Conservation (phyloP, 2,329 filamentous ascomycete genomes). For the Apiospora saccharicola region DNA sequence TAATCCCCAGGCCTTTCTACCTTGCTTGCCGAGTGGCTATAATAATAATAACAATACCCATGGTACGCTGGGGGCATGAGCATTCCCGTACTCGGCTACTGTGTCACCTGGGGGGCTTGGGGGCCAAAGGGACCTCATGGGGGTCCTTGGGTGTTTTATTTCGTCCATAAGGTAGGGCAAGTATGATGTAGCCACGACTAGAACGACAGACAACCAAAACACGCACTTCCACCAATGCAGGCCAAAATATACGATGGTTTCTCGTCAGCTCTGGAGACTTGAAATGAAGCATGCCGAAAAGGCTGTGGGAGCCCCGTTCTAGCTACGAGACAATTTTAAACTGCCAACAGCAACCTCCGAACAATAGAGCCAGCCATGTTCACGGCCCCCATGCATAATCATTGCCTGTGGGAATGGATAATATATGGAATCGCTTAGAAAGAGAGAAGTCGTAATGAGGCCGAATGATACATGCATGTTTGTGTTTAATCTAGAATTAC, state of each 20-base stretch:
- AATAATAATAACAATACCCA: not conserved
- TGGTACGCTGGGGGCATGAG: not conserved
- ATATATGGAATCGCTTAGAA: not conserved
- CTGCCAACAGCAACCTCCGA: conserved; percentile 2
- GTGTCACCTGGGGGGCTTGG: not conserved
- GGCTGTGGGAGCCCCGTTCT: conserved; percentile 13
- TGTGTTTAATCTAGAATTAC: too few species aligned
- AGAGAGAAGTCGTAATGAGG: not conserved
- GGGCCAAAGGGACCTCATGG: not conserved
- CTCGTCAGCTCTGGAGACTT: conserved; percentile 6
- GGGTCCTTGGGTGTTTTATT: not conserved
- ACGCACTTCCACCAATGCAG: not conserved
- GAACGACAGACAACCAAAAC: not conserved
- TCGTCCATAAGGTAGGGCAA: not conserved
- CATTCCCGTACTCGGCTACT: not conserved
- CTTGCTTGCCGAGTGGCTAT: not conserved
- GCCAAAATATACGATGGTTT: not conserved
- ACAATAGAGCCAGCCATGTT: not conserved
- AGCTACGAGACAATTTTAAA: not conserved
- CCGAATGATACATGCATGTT: too few species aligned
- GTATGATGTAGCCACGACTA: too few species aligned
- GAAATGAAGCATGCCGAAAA: conserved; percentile 14
- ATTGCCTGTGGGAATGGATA: not conserved
- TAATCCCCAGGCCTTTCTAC: not conserved
- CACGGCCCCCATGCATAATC: conserved; percentile 11